Evolutionary conservation across 73 alveolate species (phyloP), one percentile per base, ranked within the genome.

Genomic region (Durusdinium trenchii): DNA sequence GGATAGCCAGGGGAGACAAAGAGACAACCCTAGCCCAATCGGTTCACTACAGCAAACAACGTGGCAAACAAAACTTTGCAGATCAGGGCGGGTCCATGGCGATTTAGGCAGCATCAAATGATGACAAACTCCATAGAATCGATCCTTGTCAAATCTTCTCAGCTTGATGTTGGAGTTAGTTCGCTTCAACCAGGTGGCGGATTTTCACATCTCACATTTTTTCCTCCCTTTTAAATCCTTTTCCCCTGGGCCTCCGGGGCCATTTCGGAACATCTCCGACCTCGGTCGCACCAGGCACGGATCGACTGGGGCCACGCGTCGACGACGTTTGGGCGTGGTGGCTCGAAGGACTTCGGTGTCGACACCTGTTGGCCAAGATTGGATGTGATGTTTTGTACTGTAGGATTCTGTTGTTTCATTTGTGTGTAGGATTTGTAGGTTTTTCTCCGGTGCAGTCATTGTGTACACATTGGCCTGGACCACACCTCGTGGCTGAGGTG

Each of bases 281-380:
- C n/a, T n/a, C n/a, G n/a, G n/a, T n/a, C n/a, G n/a, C 69, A 57
- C 18, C 26, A 76, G 87, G 87, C 60, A 43, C 87, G 45, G 90
- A 79, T 47, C 90, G 90, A 46, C 51, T 83, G 75, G 93, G 93
- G 30, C 93, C 93, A 83, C 26, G 93, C 3, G 93, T 83, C 3
- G 93, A 83, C 26, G 93, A 83, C 3, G 75, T 83, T 7, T 83
- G 93, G 93, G 93, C 50, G 47, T 18, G 93, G 93, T 10, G 16
- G 93, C 93, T 32, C 81, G 32, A 0, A n/a, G 32, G 10, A 1
- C 10, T 20, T n/a, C 18, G 73, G 6, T 23, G 4, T 60, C 0
- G 73, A 32, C 3, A 23, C 73, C 73, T 23, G 30, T 32, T 60
- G 1, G 30, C 1, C 18, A 60, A 57, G 23, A 57, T 23, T 16